A percentile compares a stretch with the other conserved stretches of the same genome.
Conservation (phyloP, 345 rosid species). For the Hirschfeldia incana region DNA sequence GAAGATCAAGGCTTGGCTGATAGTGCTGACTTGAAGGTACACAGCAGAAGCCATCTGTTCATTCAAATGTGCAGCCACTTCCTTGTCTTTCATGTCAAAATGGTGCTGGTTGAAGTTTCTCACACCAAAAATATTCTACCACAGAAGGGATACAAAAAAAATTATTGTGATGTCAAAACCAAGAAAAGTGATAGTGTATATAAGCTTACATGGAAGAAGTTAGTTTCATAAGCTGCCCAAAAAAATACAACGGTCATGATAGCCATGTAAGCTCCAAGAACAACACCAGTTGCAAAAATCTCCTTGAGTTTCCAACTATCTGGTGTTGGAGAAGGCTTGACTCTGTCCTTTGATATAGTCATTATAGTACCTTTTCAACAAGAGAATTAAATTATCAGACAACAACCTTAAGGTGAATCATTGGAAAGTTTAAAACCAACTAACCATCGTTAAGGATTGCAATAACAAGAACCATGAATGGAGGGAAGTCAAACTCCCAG, state of each 20-base stretch:
- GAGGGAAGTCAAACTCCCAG: conserved; percentile 73
- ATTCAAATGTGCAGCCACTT: conserved; percentile 25
- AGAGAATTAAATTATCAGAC: not conserved
- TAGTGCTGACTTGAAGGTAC: conserved; percentile 63
- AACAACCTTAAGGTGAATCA: not conserved
- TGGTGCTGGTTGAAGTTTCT: conserved; percentile 48
- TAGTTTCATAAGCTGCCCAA: conserved; percentile 54
- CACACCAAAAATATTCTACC: conserved; percentile 46
- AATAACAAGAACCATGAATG: conserved; percentile 71
- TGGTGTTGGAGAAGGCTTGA: conserved; percentile 62
- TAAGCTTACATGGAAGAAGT: conserved; percentile 52
- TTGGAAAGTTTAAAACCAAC: not conserved
- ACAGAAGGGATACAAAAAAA: not conserved
- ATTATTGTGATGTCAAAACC: not conserved
- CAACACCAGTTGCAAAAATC: conserved; percentile 60
- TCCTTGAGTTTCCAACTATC: conserved; percentile 63
- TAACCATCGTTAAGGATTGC: conserved; percentile 69
- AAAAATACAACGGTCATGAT: conserved; percentile 59
- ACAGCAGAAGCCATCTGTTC: conserved; percentile 53
- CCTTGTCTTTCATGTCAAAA: conserved; percentile 35
- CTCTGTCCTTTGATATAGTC: conserved; percentile 68
- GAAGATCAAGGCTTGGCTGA: conserved; percentile 86
- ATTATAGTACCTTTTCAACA: conserved; percentile 53
- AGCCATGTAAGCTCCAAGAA: conserved; percentile 59
- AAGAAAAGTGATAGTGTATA: not conserved